Base-by-base conservation (phyloP, 1,284 basidiomycete genomes). In the Apiotrichum gamsii region DNA sequence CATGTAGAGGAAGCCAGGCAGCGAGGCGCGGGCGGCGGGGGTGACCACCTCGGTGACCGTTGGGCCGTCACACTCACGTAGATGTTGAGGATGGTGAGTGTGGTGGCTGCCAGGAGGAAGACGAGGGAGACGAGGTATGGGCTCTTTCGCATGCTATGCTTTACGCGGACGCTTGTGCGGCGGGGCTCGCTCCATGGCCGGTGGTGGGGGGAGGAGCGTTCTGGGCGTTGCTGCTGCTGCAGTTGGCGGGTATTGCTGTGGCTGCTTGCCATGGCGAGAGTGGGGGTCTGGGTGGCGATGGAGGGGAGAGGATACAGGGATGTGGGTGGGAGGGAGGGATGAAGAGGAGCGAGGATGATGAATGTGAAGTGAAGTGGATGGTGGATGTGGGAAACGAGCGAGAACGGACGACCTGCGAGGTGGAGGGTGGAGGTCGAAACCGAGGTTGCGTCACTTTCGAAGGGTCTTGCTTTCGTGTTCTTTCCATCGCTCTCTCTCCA, bases 91-190 rank as follows among this genome's bases (percentile, higher is more conserved):
- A 73, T 43, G 0, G 70, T 69, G 15, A 72, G 52, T 10, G 62
- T 57, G 5, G 68, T 67, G 3, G 71, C 65, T 4, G 59, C 59
- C 13, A 72, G 58, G 16, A 72, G 56, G 54, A 70, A 61, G 16
- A 65, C 43, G 21, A 70, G 56, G 3, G 67, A 69, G 28, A 66
- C 58, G 39, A 68, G 56, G 52, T 71, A 71, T 6, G 69, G 69
- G 39, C 64, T 62, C 47, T 71, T 71, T 31, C 69, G 55, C 53
- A 71, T 53, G 8, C 63, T 58, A 46, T 66, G 61, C 49, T 65
- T 64, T 36, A 51, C 46, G 35, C 16, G 38, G 35, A 25, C 33
- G 13, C 30, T 6, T 33, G 23, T 32, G 40, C 21, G 25, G 6
- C 25, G 6, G 6, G 25, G 25, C 25, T 28, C 25, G 25, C 25